A percentile compares a stretch with the other conserved stretches of the same genome.
Evolutionary conservation across 2,329 filamentous ascomycete species (phyloP).

Genomic region (Aspergillus udagawae): DNA sequence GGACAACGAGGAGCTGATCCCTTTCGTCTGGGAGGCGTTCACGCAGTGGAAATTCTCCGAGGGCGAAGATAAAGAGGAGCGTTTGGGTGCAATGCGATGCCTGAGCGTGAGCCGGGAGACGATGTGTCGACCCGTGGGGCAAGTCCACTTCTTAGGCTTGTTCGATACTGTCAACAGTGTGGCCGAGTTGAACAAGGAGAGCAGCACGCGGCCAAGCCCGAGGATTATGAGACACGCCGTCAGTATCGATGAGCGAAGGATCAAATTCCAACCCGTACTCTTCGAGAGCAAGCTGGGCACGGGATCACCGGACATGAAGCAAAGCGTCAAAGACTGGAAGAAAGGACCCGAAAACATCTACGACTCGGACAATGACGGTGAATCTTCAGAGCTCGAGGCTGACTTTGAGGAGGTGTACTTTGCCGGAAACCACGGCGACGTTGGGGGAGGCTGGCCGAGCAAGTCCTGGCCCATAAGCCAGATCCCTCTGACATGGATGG

Average conservation of each 20-base stretch:
- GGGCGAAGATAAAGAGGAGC: neutral
- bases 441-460: slow-evolving; percentile 67
- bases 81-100: slow-evolving; percentile 1
- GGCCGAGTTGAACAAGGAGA: slow-evolving; percentile 14
- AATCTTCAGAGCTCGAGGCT: neutral
- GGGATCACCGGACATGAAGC: neutral
- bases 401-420: slow-evolving; percentile 73
- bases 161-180: slow-evolving; percentile 27
- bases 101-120: slow-evolving; percentile 11
- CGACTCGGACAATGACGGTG: neutral
- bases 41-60: slow-evolving; percentile 12
- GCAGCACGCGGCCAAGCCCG: slow-evolving; percentile 27
- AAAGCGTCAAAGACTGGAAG: neutral
- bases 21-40: slow-evolving; percentile 16
- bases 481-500: slow-evolving; percentile 65
- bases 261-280: slow-evolving; percentile 43
- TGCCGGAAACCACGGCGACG: slow-evolving; percentile 68
- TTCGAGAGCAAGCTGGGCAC: slow-evolving; percentile 6
- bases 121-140: slow-evolving; percentile 14
- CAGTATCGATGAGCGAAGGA: slow-evolving; percentile 50
- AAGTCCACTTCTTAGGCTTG: slow-evolving; percentile 21
- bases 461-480: slow-evolving; percentile 59
- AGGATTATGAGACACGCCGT: slow-evolving; percentile 51
- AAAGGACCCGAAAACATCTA: neutral
- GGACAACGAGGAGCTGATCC: slow-evolving; percentile 20